Percentiles rank a stretch among this genome's conserved stretches.
These are phyloP conservation scores for Holtermanniella nyarrowii DNA, from an alignment of 768 basidiomycete genomes.

Conservation along the genomic window DNA sequence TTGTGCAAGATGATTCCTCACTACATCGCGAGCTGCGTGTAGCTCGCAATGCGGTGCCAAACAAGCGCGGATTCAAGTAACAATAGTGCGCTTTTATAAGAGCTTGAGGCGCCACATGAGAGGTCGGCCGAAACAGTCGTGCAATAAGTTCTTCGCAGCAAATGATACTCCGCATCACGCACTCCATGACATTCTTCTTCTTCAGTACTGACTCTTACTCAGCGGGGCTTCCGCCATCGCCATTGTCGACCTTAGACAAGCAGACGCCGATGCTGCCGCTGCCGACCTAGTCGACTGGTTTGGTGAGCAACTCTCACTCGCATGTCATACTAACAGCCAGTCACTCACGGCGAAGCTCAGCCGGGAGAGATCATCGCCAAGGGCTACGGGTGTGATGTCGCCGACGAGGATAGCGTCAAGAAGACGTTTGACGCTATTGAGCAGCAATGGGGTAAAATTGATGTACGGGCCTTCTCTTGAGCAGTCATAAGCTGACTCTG, in stretches of 20 bases:
- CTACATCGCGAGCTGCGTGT: no score
- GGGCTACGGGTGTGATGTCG: slow-evolving; percentile 77
- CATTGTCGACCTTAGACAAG: slow-evolving; percentile 67
- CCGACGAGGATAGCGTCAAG: slow-evolving; percentile 68
- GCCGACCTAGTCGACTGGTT: slow-evolving; percentile 55
- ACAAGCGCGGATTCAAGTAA: no score
- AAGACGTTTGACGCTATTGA: slow-evolving; percentile 57
- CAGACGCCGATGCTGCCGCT: slow-evolving; percentile 59
- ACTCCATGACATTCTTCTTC: not conserved
- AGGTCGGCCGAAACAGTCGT: no score
- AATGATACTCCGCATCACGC: no score
- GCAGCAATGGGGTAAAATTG: slow-evolving; percentile 42
- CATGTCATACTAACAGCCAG: slow-evolving; percentile 7
- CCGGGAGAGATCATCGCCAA: slow-evolving; percentile 55
- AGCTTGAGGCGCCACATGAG: no score
- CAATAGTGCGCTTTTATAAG: no score
- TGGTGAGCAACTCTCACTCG: slow-evolving; percentile 31
- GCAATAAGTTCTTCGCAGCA: no score
- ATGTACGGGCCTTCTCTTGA: slow-evolving; percentile 16
- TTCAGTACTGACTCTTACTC: slow-evolving; percentile 2
- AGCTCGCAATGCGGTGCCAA: no score
- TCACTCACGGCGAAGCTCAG: slow-evolving; percentile 48
- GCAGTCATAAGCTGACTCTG: no score
- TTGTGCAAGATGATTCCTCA: no score
- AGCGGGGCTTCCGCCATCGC: slow-evolving; percentile 74